These are phyloP conservation scores for Patellifolia procumbens DNA, from an alignment of 179 eudicot species.

Conservation along the genomic window DNA sequence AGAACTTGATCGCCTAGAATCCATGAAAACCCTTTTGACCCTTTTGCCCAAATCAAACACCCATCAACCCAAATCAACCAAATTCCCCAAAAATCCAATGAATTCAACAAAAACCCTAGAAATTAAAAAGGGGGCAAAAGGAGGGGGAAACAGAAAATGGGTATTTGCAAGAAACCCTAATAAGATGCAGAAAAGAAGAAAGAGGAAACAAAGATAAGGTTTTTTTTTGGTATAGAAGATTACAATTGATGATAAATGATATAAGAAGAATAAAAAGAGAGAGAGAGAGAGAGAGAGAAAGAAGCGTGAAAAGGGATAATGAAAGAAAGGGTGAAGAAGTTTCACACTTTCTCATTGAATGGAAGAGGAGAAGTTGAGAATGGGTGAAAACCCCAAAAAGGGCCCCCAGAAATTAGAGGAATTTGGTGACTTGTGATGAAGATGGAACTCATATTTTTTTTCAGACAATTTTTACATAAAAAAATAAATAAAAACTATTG, in stretches of 20 bases:
- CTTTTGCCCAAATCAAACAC: conserved; percentile 23
- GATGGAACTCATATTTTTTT: conserved; percentile 22
- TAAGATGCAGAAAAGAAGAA: neutral
- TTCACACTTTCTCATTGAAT: conserved; percentile 28
- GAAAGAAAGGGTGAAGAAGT: neutral
- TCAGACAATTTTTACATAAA: neutral
- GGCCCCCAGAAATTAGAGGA: conserved; percentile 27
- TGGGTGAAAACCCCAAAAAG: conserved; percentile 41
- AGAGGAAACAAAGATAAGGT: conserved; percentile 13
- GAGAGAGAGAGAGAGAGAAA: conserved; percentile 9
- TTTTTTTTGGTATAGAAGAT: no score
- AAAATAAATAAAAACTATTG: no score
- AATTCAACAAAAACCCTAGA: conserved; percentile 16
- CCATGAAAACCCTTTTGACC: conserved; percentile 35
- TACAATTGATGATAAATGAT: no score
- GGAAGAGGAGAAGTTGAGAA: conserved; percentile 18
- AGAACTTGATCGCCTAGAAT: conserved; percentile 29
- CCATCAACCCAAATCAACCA: conserved; percentile 16
- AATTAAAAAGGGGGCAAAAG: neutral
- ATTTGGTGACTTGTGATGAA: conserved; percentile 30
- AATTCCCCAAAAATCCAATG: no score
- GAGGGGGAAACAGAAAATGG: neutral
- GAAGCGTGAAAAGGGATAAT: conserved; percentile 16
- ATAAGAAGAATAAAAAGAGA: conserved; percentile 1
- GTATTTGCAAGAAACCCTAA: neutral